Base-by-base conservation (phyloP, 2,329 filamentous ascomycete genomes). In the Epichloe sylvatica region DNA sequence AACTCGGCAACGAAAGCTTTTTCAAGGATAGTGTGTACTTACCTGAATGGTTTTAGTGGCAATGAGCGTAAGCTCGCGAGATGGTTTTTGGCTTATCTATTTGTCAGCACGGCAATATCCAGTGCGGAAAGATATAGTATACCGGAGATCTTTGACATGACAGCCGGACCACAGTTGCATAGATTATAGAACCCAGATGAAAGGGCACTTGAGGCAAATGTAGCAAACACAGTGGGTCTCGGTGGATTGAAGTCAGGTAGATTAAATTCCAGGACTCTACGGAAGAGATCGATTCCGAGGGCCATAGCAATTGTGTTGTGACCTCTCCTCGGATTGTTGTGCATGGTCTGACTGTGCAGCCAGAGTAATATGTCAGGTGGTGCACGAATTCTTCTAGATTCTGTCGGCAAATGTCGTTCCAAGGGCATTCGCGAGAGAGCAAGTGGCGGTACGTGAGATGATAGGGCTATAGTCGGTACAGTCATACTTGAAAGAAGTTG, bases 11-110 rank as follows among this genome's bases (percentile, higher is more conserved):
- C 8, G n/a, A 6, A 12, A 13, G 30, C 12, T 9, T 33, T 2
- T 8, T 21, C 43, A 52, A 42, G 8, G 7, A 19, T 4, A 5
- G 33, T 19, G 33, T 19, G 12, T 45, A 69, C 76, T 63, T 72
- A 84, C 81, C 85, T 86, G 69, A 94, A 94, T 5, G 89, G 86
- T 17, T 84, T 76, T 7, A 76, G 73, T 37, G 87, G 84, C 40
- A 92, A 71, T 36, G 71, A 65, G 49, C 74, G 58, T 35, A 42
- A 57, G n/a, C 42, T 50, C 21, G 47, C 35, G 46, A 55, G 50
- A 25, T 36, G 15, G 4, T 25, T 36, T 12, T 23, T 52, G 41
- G 34, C 48, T 50, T 36, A 5, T 21, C 15, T 5, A 19, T 11
- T 13, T 21, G 17, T 52, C 40, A 52, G 50, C 47, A 34, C 13